Conservation (phyloP, 306 rosid genomes). For the Pueraria montana region DNA sequence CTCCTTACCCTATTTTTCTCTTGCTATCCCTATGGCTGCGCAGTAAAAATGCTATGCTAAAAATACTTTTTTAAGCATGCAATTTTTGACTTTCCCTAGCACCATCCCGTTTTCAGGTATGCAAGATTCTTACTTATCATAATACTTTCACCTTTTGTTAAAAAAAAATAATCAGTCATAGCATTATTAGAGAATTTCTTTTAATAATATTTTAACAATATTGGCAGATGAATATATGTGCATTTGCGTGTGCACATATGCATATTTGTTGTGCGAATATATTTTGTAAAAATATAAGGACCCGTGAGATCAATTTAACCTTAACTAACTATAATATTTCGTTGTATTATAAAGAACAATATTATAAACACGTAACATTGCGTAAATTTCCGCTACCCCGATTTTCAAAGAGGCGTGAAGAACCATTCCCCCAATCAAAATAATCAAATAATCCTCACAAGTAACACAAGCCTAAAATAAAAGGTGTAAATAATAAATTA, state of each 20-base stretch:
- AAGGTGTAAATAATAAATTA: no score
- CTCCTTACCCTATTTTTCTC: neutral
- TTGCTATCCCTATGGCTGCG: neutral
- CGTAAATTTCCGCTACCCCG: no score
- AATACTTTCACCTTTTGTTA: neutral
- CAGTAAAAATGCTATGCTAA: neutral
- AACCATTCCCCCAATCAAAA: neutral
- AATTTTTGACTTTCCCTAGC: neutral
- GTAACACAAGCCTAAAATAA: no score
- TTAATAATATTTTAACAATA: neutral
- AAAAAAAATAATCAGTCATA: neutral
- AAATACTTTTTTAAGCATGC: neutral
- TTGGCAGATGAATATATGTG: no score
- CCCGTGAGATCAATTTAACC: no score
- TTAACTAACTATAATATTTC: no score
- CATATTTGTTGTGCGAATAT: no score
- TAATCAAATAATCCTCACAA: neutral
- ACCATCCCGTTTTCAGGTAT: neutral
- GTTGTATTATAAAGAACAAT: no score
- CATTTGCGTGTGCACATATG: no score
- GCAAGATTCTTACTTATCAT: neutral
- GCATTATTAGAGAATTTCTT: neutral
- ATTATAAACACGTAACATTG: no score
- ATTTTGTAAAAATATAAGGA: no score
- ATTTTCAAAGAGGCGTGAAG: neutral